A percentile compares a stretch with the other conserved stretches of the same genome.
Conservation (phyloP, 164 flowering plant genomes). For the Magnolia sinica region DNA sequence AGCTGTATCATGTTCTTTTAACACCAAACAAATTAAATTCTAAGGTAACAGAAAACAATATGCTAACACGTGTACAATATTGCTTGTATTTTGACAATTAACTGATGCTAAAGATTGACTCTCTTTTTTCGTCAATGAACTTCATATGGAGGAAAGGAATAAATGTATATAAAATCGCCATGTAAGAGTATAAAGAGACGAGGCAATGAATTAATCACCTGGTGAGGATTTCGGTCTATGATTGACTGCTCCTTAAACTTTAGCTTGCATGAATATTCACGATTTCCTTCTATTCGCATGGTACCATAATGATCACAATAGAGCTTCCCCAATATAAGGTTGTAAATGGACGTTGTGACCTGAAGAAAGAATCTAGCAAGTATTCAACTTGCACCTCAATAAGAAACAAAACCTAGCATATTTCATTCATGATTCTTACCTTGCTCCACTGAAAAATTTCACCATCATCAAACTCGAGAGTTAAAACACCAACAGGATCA, state of each 20-base stretch:
- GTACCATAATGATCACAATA: conserved; percentile 84
- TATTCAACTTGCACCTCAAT: conserved; percentile 3
- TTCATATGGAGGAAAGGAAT: not conserved
- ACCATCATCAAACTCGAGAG: conserved; percentile 78
- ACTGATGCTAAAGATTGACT: not conserved
- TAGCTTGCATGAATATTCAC: conserved; percentile 66
- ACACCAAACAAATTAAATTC: not conserved
- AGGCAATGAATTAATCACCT: conserved; percentile 32
- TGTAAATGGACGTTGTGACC: conserved; percentile 86
- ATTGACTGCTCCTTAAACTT: conserved; percentile 88
- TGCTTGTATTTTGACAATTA: not conserved
- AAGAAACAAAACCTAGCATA: not conserved
- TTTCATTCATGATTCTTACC: conserved; percentile 30
- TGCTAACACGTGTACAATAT: not conserved
- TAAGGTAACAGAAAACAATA: not conserved
- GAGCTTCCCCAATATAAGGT: conserved; percentile 74
- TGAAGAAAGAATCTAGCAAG: conserved; percentile 14
- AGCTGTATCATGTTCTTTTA: not conserved
- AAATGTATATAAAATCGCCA: not conserved
- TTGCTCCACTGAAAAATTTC: conserved; percentile 73
- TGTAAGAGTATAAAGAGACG: not conserved
- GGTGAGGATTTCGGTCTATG: conserved; percentile 84
- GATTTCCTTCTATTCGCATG: conserved; percentile 67
- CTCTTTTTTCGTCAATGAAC: too few relatives aligned
- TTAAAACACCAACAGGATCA: conserved; percentile 72